phyloP scores from a whole-genome alignment of 2,329 filamentous ascomycete species.

The Ophiostoma perfectum region DNA sequence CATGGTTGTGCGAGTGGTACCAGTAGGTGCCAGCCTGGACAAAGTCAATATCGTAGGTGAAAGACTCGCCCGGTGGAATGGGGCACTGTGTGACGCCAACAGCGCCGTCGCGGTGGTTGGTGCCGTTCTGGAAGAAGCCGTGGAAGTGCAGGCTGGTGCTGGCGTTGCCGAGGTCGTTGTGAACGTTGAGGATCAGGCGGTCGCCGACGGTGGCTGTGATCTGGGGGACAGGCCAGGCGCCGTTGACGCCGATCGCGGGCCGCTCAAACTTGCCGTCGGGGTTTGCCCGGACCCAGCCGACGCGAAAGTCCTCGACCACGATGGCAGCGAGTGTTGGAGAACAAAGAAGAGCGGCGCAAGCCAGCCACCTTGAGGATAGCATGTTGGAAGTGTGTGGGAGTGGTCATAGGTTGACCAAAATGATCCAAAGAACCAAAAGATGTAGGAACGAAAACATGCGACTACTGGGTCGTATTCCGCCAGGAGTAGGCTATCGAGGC shows the following conservation, averaged over 20 bases:
- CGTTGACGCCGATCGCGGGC: slow-evolving; percentile 68
- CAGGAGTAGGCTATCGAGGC: not conserved
- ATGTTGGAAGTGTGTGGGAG: not conserved
- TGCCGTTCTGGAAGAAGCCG: slow-evolving; percentile 61
- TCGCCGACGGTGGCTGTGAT: slow-evolving; percentile 61
- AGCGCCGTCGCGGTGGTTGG: slow-evolving; percentile 66
- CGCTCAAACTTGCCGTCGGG: slow-evolving; percentile 62
- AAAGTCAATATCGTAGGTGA: slow-evolving; percentile 59
- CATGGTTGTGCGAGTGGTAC: slow-evolving; percentile 66
- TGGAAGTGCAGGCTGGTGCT: slow-evolving; percentile 64
- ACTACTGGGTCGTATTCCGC: not conserved
- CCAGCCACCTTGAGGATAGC: not conserved
- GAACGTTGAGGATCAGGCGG: slow-evolving; percentile 51
- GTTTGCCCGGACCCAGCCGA: slow-evolving; percentile 65
- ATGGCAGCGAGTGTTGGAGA: slow-evolving; percentile 37
- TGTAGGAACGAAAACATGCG: not conserved
- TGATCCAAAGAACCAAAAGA: not conserved
- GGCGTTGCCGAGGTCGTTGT: slow-evolving; percentile 58
- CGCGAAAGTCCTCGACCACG: slow-evolving; percentile 58
- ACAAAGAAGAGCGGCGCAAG: not conserved
- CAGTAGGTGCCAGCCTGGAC: slow-evolving; percentile 63
- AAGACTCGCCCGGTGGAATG: slow-evolving; percentile 56
- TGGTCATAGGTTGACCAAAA: not conserved
- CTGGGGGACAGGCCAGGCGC: slow-evolving; percentile 64
- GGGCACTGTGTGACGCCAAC: slow-evolving; percentile 60